phyloP scores from a whole-genome alignment of 305 asterid species.

The Solanum hybrid region DNA sequence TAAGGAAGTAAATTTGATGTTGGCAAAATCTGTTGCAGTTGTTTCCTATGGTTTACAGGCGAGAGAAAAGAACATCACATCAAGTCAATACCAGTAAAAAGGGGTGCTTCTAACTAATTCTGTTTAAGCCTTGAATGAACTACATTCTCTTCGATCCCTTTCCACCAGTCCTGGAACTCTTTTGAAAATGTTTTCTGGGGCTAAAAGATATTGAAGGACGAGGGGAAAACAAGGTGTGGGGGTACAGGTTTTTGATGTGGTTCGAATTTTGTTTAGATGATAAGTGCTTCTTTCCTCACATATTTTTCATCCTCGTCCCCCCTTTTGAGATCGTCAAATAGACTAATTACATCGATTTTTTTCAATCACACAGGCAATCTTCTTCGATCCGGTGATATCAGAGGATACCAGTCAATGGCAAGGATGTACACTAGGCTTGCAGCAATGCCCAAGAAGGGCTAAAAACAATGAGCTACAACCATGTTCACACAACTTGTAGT shows the following conservation, averaged over 20 bases:
- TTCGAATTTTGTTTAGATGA: not conserved
- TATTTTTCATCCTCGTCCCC: not conserved
- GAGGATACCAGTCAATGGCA: slow-evolving; percentile 93
- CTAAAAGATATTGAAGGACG: not conserved
- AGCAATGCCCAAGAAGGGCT: slow-evolving; percentile 91
- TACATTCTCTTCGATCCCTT: not conserved
- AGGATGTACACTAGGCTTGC: slow-evolving; percentile 93
- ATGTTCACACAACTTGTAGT: not conserved
- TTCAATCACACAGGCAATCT: slow-evolving; percentile 50
- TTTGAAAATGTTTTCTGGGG: not conserved
- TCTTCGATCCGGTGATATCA: slow-evolving; percentile 73
- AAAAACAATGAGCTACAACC: slow-evolving; percentile 7
- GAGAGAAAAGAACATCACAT: not conserved
- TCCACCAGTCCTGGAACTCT: not conserved
- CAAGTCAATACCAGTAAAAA: not conserved
- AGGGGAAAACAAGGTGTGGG: not conserved
- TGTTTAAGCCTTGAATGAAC: not conserved
- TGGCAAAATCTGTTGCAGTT: not conserved
- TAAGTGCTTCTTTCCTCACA: not conserved
- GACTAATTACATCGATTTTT: not conserved
- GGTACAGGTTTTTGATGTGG: not conserved
- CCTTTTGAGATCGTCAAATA: not conserved
- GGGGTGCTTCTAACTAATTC: not conserved
- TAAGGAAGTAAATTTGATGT: not conserved
- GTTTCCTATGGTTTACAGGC: not conserved